Base-by-base conservation (phyloP, 345 rosid species). In the Turnera subulata region DNA sequence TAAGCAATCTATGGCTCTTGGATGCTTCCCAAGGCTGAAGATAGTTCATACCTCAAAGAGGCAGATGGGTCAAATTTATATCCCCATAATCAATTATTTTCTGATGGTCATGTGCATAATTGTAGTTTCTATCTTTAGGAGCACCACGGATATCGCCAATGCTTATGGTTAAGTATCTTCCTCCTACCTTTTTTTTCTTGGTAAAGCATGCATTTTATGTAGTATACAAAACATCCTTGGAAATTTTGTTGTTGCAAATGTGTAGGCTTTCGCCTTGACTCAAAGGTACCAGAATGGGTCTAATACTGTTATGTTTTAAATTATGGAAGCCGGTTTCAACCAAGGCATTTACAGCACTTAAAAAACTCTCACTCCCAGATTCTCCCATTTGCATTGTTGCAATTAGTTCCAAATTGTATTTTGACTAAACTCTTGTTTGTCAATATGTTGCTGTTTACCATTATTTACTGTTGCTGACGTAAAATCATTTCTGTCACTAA, bases 1-100 rank as follows among this genome's bases (percentile, higher is more conserved):
- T 33, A 93, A 93, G 71, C 99, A 93, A 58, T 78, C 97, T 29
- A 93, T 86, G 96, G 94, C 99, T 61, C 97, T 93, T 2, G 99
- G 96, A 57, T 89, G 97, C 80, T 93, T 92, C 76, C 97, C 99
- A 0, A 82, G 89, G 80, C 49, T 93, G 82, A 89, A 93, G 82
- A 93, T 93, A 63, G 67, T 93, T 61, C 99, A 93, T 74, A 93
- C 99, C 47, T 89, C 99, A 22, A 85, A 45, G 71, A 89, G 56
- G 78, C 73, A 22, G 58, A 89, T 86, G 85, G 98, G 99, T 53
- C 99, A 93, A 68, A 84, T 93, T 56, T 93, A 93, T 78, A 83
- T 89, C 48, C 98, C 99, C 0, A 82, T 79, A 13, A 81, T 93
- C 77, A 89, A 93, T 60, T 89, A 93, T 85, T 93, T 93, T 73